Evolutionary conservation across 495 filamentous ascomycete species (phyloP), one percentile per base, ranked within the genome.

Genomic region (Xylaria scruposa): DNA sequence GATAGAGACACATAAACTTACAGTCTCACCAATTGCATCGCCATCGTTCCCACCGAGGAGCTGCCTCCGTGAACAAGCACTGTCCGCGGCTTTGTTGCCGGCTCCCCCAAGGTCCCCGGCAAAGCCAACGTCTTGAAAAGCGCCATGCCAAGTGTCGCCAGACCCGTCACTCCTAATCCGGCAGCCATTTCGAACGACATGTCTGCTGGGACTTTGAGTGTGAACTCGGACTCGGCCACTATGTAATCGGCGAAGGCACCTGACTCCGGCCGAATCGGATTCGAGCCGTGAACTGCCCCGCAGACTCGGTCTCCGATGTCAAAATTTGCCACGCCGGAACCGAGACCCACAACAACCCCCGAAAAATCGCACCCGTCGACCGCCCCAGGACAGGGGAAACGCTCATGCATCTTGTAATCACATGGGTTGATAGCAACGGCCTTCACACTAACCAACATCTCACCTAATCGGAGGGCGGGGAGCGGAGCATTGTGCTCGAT

Each of bases 361-460:
- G 83, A 76, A 67, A 79, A 87, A 66, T 88, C 86, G 69, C 77
- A 83, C 0, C 85, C 85, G 67, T 77, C 69, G 65, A 78, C 74
- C 4, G 76, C 79, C 2, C 84, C 85, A 2, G 75, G 77, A 0
- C 65, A 75, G 0, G 82, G 74, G 19, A 84, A 81, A 6, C 74
- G 67, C 21, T 74, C 71, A 12, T 77, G 73, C 76, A 84, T 83
- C 56, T 87, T 88, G 62, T 68, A 80, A 72, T 87, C 85, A 42
- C 72, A 79, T 0, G 84, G 85, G 69, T 87, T 88, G 17, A 88
- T 56, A 4, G 81, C 84, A 8, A 86, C 85, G 1, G 80, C 77
- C 3, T 8, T 19, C 9, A 29, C 33, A 3, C 40, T 26, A 24
- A 67, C 13, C 8, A 67, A 65, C 42, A 61, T 40, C 49, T 15